A percentile compares a stretch with the other conserved stretches of the same genome.
Evolutionary conservation across 305 asterid species (phyloP).

Genomic region (Plantago lanceolata): DNA sequence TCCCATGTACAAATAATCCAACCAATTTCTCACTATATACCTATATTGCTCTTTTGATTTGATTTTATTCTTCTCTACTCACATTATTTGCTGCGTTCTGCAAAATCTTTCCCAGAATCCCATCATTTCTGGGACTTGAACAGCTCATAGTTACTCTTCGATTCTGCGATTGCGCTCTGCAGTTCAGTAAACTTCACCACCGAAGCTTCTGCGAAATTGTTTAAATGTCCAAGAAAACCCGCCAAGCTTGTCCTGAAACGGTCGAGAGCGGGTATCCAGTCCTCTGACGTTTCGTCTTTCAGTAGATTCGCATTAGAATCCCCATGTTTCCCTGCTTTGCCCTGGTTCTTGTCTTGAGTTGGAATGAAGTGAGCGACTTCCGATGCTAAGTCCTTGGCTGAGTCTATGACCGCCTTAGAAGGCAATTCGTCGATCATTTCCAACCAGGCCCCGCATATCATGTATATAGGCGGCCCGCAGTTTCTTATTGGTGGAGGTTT

Average conservation of each 20-base stretch:
- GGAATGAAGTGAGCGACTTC: conserved; percentile 71
- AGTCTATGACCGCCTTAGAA: conserved; percentile 53
- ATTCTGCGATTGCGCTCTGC: conserved; percentile 46
- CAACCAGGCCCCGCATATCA: conserved; percentile 75
- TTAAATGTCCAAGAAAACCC: conserved; percentile 58
- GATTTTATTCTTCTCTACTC: background rate
- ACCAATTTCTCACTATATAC: conserved; percentile 7
- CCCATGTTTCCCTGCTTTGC: conserved; percentile 36
- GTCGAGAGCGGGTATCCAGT: conserved; percentile 46
- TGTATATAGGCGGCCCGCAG: conserved; percentile 82
- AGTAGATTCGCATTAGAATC: conserved; percentile 23
- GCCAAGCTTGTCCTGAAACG: conserved; percentile 53
- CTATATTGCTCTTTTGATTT: background rate
- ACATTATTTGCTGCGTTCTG: background rate
- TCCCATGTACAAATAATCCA: conserved; percentile 13
- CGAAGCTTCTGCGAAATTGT: conserved; percentile 53
- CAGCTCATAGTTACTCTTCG: conserved; percentile 49
- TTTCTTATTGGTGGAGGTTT: conserved; percentile 49
- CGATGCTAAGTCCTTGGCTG: conserved; percentile 61
- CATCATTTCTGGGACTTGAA: conserved; percentile 27
- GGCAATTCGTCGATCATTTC: conserved; percentile 58
- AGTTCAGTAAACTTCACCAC: conserved; percentile 53
- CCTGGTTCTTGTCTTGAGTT: conserved; percentile 68
- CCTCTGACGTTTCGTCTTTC: conserved; percentile 41
- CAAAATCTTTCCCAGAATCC: conserved; percentile 5